These are phyloP conservation scores for Nicotiana tabacum DNA, from an alignment of 257 asterid genomes.

Conservation along the genomic window DNA sequence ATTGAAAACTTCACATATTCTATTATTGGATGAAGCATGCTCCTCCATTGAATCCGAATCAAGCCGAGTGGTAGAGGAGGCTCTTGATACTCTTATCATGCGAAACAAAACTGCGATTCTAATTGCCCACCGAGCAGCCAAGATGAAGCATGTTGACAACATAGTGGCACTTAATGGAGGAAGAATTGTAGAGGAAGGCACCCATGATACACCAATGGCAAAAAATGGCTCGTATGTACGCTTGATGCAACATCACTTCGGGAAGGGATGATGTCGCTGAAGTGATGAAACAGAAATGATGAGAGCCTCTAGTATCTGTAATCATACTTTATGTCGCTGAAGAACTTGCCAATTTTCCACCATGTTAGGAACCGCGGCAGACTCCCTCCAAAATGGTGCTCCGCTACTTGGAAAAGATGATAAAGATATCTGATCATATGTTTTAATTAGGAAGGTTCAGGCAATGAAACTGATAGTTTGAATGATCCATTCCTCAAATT, in stretches of 20 bases:
- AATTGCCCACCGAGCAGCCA: conserved; percentile 97
- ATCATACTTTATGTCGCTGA: no score
- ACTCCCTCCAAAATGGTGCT: background rate
- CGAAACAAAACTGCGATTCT: conserved; percentile 93
- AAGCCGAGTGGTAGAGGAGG: conserved; percentile 92
- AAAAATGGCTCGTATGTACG: conserved; percentile 85
- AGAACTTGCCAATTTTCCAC: no score
- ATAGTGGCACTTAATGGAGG: conserved; percentile 87
- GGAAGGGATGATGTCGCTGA: conserved; percentile 65
- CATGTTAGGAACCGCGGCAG: no score
- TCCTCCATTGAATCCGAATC: conserved; percentile 95
- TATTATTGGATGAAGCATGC: conserved; percentile 93
- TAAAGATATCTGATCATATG: background rate
- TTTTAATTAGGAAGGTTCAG: background rate
- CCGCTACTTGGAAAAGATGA: background rate
- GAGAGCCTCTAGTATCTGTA: background rate
- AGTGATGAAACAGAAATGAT: conserved; percentile 14
- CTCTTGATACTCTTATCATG: conserved; percentile 90
- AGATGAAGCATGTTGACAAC: conserved; percentile 98
- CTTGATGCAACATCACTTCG: conserved; percentile 90
- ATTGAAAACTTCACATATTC: conserved; percentile 85
- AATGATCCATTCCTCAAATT: background rate
- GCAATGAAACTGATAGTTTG: background rate
- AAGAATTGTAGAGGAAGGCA: conserved; percentile 84
- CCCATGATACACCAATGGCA: conserved; percentile 58